Evolutionary conservation across 148 eudicot species (phyloP).

Genomic region (Pouteria glomerata): DNA sequence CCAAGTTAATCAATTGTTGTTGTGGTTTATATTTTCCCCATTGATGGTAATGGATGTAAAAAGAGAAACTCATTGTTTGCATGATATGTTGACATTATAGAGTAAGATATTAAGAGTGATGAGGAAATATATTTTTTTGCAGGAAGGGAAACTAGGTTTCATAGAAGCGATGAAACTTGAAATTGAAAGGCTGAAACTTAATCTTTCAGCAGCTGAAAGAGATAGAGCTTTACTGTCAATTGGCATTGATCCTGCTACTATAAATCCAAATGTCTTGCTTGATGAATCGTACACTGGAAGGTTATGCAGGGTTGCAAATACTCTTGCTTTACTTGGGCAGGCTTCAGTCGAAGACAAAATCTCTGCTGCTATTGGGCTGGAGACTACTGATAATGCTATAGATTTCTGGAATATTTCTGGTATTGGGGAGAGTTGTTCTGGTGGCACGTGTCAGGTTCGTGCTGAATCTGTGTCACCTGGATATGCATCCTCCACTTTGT

Average conservation of each 20-base stretch:
- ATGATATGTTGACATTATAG: neutral
- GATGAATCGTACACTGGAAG: constrained; percentile 62
- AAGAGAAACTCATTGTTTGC: neutral
- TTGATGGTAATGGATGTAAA: neutral
- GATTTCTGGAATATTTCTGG: constrained; percentile 88
- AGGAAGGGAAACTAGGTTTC: constrained; percentile 63
- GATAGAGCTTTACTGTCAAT: constrained; percentile 81
- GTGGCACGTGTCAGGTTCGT: constrained; percentile 78
- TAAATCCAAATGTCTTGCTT: constrained; percentile 81
- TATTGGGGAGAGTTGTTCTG: constrained; percentile 67
- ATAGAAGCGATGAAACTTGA: constrained; percentile 92
- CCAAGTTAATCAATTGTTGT: neutral
- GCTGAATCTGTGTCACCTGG: constrained; percentile 41
- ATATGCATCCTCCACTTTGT: constrained; percentile 22
- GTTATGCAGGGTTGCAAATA: constrained; percentile 67
- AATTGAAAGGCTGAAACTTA: constrained; percentile 68
- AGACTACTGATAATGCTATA: constrained; percentile 28
- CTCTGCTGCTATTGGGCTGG: constrained; percentile 74
- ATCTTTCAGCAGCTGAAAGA: constrained; percentile 91
- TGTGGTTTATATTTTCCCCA: neutral
- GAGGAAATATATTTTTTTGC: constrained; percentile 14
- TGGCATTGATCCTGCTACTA: constrained; percentile 84
- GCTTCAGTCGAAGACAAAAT: constrained; percentile 77
- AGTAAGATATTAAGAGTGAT: neutral
- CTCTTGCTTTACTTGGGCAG: constrained; percentile 81